Evolutionary conservation across 164 flowering plant species (phyloP).

Genomic region (Warburgia ugandensis): DNA sequence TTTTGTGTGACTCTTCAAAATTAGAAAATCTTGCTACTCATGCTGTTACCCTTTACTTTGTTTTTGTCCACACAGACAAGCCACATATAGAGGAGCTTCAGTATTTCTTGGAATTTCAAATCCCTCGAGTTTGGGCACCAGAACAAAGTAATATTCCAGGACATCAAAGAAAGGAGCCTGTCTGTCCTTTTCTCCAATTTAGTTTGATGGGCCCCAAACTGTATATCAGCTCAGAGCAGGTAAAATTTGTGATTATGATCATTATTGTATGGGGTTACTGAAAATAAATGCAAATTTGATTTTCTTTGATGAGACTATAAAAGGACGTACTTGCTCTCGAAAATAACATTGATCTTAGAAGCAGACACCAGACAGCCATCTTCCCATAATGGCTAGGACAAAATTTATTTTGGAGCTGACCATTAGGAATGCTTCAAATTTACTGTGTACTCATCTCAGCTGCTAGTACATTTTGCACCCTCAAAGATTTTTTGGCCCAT

Average conservation of each 20-base stretch:
- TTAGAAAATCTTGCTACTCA: no score
- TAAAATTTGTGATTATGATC: conserved; percentile 15
- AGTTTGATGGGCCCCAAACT: conserved; percentile 99
- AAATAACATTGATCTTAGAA: no score
- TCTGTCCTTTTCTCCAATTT: conserved; percentile 77
- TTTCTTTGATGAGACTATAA: no score
- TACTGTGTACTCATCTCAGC: no score
- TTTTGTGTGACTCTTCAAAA: no score
- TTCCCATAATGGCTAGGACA: background rate
- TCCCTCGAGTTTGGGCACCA: conserved; percentile 90
- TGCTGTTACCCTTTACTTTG: background rate
- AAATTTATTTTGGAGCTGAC: background rate
- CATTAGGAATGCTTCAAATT: no score
- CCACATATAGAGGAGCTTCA: conserved; percentile 97
- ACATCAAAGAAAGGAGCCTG: conserved; percentile 83
- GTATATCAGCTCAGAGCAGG: conserved; percentile 93
- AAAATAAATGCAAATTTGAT: no score
- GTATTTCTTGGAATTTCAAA: conserved; percentile 91
- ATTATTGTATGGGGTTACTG: no score
- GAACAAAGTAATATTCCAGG: conserved; percentile 52
- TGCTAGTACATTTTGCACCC: no score
- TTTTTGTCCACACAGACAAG: conserved; percentile 39
- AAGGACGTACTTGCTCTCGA: no score
- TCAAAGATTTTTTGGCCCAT: no score
- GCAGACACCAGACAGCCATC: no score